Conservation (phyloP, 1,284 basidiomycete species). For the Ustilago shanxiensis region DNA sequence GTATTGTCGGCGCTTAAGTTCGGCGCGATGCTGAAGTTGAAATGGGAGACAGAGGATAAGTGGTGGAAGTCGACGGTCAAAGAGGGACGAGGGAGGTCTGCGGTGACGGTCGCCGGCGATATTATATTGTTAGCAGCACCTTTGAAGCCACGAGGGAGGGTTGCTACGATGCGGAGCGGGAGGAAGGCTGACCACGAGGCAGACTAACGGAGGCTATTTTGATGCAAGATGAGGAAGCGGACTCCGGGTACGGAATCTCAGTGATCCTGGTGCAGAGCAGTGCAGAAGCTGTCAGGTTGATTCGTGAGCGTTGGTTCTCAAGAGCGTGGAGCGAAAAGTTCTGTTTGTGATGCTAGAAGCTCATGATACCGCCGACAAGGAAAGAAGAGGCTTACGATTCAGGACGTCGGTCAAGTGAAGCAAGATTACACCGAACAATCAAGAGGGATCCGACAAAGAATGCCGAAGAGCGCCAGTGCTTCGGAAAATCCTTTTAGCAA, state of each 20-base stretch:
- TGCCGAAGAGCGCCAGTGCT: neutral
- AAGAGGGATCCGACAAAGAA: neutral
- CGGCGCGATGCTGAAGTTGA: neutral
- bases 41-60: neutral
- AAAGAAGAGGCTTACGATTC: neutral
- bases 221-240: conserved; percentile 3
- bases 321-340: neutral
- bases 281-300: neutral
- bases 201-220: conserved; percentile 1
- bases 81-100: neutral
- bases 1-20: conserved; percentile 2
- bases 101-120: neutral
- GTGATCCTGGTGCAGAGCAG: neutral
- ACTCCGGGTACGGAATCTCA: conserved; percentile 1
- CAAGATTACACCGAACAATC: no score
- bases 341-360: conserved; percentile 3
- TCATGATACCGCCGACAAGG: conserved; percentile 1
- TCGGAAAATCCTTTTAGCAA: neutral
- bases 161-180: neutral
- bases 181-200: neutral
- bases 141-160: neutral
- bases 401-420: conserved; percentile 1
- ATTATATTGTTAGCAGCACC: neutral
- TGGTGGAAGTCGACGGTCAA: neutral
- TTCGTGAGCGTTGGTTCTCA: neutral